These are phyloP conservation scores for Suhomyces panamericanus DNA, from an alignment of 1,139 yeast genomes.

Conservation along the genomic window DNA sequence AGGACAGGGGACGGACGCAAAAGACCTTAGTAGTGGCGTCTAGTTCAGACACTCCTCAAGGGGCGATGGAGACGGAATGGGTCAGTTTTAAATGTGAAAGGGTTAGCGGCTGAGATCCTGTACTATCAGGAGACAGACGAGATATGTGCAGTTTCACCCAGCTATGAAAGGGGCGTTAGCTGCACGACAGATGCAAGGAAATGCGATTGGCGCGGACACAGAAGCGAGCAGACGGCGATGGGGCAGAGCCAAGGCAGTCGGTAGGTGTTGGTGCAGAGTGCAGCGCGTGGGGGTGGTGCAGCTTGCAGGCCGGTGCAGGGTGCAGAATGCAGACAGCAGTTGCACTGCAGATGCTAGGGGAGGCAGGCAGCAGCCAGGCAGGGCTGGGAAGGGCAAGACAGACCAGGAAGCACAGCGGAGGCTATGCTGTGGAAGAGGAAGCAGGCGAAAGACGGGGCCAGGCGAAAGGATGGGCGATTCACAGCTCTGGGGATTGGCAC, in stretches of 20 bases:
- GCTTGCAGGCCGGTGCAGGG: background rate
- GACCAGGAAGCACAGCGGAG: background rate
- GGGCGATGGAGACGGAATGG: background rate
- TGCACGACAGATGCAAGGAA: constrained; percentile 11
- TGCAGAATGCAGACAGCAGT: too few relatives aligned
- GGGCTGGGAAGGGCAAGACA: background rate
- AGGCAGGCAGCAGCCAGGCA: background rate
- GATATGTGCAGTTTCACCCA: constrained; percentile 7
- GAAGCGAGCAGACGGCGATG: background rate
- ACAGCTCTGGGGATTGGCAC: too few relatives aligned
- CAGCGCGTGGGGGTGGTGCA: background rate
- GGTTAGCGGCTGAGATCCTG: background rate
- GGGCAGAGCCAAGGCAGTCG: background rate
- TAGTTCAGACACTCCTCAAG: background rate
- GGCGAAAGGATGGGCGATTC: too few relatives aligned
- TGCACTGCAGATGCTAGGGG: background rate
- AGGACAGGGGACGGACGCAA: too few relatives aligned
- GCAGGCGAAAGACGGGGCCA: too few relatives aligned
- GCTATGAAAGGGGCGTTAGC: constrained; percentile 9
- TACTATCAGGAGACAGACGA: constrained; percentile 7
- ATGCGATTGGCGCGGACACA: constrained; percentile 7
- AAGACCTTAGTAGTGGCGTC: background rate
- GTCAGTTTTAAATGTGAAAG: background rate
- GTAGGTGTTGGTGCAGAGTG: background rate
- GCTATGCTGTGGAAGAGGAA: too few relatives aligned